Base-by-base conservation (phyloP, 1,139 yeast species). In the Protomyces lactucae-debilis region DNA sequence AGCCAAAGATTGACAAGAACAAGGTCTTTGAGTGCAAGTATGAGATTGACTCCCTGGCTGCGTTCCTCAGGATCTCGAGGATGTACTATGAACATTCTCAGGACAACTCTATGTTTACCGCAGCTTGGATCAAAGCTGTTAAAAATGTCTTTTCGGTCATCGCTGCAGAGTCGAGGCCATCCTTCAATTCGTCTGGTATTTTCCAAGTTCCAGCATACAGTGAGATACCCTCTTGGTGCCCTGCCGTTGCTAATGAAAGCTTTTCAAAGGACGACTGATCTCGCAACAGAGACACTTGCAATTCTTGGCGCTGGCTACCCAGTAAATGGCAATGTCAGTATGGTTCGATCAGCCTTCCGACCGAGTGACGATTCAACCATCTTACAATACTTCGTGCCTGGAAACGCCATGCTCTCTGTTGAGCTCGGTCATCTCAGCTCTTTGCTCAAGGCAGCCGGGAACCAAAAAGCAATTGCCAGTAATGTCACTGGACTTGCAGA, bases 331-430 rank as follows among this genome's bases (percentile, higher is more conserved):
- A 83, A 82, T 52, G 85, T 90, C 0, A 91, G 93, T 0, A 77
- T 90, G 67, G 78, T 90, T 6, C 78, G 96, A 64, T 87, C 95
- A n/a, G 95, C 96, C 0, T 90, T 90, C 73, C 77, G 97, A 70
- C 97, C 97, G 3, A 86, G 95, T 39, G 97, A 90, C 73, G 97
- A 91, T 74, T 91, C 96, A 0, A 85, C 92, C 51, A 83, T 86
- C 21, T 82, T 82, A 65, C 97, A 89, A 73, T 85, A 85, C 68
- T 87, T 89, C 72, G 82, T 91, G 52, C 97, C 97, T 0, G 96
- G 92, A 1, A 90, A 90, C 72, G 90, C 92, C 1, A 91, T 87
- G 69, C 77, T 88, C 78, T 75, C 85, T 39, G 84, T 85, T 0
- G 95, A 89, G 72, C 76, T 88, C 56, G 75, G 73, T 60, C 43